A percentile compares a stretch with the other conserved stretches of the same genome.
phyloP scores from a whole-genome alignment of 345 rosid genomes.

The Firmiana major region DNA sequence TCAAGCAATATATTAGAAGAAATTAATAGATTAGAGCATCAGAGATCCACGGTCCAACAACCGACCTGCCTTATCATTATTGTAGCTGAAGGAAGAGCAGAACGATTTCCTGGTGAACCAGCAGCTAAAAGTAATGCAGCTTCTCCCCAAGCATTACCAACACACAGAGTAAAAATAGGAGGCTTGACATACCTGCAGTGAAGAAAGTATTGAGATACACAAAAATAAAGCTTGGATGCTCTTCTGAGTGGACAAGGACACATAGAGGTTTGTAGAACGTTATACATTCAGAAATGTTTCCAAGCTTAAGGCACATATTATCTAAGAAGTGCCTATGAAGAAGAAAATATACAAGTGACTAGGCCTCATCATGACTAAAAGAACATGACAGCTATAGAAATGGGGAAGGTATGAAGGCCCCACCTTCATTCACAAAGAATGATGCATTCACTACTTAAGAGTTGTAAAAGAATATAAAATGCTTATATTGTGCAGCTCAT shows the following conservation, averaged over 20 bases:
- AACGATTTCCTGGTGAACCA: constrained; percentile 57
- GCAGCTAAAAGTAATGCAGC: constrained; percentile 86
- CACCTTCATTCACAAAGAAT: constrained; percentile 1
- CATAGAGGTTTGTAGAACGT: not conserved
- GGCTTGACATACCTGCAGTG: constrained; percentile 64
- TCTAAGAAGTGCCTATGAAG: not conserved
- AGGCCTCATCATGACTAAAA: not conserved
- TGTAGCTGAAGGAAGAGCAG: constrained; percentile 66
- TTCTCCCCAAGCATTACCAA: constrained; percentile 99
- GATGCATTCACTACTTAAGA: not conserved
- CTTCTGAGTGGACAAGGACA: not conserved
- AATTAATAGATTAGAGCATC: constrained; percentile 5
- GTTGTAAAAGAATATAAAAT: no score
- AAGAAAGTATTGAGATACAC: constrained; percentile 8
- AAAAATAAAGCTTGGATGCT: constrained; percentile 7
- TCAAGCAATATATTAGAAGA: not conserved
- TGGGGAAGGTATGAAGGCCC: not conserved
- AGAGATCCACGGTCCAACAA: constrained; percentile 8
- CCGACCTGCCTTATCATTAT: constrained; percentile 70
- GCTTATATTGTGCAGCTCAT: not conserved
- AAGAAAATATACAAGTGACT: not conserved
- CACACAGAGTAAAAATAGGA: constrained; percentile 93
- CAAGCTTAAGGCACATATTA: not conserved
- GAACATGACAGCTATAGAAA: not conserved
- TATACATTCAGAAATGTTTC: constrained; percentile 11